Conservation (phyloP, 1,139 yeast species). For the Kodamaea derodonti region DNA sequence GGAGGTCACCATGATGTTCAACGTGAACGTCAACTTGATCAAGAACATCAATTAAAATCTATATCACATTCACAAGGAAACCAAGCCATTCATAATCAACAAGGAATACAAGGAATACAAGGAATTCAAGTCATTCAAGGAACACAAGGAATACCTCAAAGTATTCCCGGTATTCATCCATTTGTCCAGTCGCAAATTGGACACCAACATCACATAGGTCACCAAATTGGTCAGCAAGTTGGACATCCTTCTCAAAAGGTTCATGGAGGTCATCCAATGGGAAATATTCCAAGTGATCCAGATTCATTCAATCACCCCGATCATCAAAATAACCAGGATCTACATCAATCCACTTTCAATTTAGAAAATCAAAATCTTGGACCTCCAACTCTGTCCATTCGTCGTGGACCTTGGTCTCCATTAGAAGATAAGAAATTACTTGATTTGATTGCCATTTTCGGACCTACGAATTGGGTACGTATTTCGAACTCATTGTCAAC, state of each 20-base stretch:
- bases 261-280: neutral
- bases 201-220: neutral
- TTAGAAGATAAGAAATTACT: slow-evolving; percentile 74
- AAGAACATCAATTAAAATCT: neutral
- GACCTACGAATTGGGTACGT: slow-evolving; percentile 91
- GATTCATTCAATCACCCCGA: neutral
- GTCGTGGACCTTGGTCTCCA: slow-evolving; percentile 87
- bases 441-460: slow-evolving; percentile 66
- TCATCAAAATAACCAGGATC: neutral
- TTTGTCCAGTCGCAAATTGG: neutral
- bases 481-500: slow-evolving; percentile 71
- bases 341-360: neutral
- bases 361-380: neutral
- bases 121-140: neutral
- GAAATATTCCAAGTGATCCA: neutral
- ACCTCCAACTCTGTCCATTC: slow-evolving; percentile 6
- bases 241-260: neutral
- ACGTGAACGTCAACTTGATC: neutral
- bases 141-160: neutral
- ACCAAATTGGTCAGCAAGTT: neutral
- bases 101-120: neutral
- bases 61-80: neutral
- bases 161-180: neutral
- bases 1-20: neutral
- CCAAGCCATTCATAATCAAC: neutral